Evolutionary conservation across 805 yeast genomes (phyloP), one percentile per base, ranked within the genome.

Genomic region (Nakazawaea ambrosiae): DNA sequence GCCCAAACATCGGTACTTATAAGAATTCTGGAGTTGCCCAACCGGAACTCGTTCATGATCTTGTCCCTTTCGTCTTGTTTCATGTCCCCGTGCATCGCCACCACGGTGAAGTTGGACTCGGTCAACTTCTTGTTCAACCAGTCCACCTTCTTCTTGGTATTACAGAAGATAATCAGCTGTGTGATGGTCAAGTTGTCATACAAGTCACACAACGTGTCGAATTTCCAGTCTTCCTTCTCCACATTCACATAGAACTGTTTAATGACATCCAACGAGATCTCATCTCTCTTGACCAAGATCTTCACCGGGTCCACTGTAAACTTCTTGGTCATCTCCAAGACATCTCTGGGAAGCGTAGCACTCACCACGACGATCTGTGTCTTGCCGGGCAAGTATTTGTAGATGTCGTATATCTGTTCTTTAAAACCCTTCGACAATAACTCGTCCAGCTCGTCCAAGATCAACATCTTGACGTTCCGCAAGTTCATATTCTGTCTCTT

Each of bases 371-470:
- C 96, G 47, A 89, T 96, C 68, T 92, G 98, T 49, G 92, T 81
- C 40, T 83, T 73, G 45, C 81, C 78, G 43, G 97, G 97, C 57
- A 92, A 72, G 62, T 79, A 78, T 49, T 82, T 73, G 75, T 85
- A 92, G 47, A 92, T 85, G 60, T 92, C 90, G 70, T 89, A 86
- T 49, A 92, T 90, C 66, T 89, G 97, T 55, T 86, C 92, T 68
- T 86, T 85, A 73, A 90, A 90, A 42, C 98, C 98, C 45, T 85
- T 73, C 33, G 86, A 76, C 60, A 90, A 75, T 79, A 90, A 75
- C 73, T 92, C 97, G 73, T 90, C 98, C 55, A 97, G 97, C 72
- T 90, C 98, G 69, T 90, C 98, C 57, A 92, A 73, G 58, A 90
- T 80, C 67, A 92, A 77, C 94, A 92, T 87, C 72, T 88, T 87